phyloP scores from a whole-genome alignment of 108 stramenopile genomes.

The Aureococcus anophagefferens region DNA sequence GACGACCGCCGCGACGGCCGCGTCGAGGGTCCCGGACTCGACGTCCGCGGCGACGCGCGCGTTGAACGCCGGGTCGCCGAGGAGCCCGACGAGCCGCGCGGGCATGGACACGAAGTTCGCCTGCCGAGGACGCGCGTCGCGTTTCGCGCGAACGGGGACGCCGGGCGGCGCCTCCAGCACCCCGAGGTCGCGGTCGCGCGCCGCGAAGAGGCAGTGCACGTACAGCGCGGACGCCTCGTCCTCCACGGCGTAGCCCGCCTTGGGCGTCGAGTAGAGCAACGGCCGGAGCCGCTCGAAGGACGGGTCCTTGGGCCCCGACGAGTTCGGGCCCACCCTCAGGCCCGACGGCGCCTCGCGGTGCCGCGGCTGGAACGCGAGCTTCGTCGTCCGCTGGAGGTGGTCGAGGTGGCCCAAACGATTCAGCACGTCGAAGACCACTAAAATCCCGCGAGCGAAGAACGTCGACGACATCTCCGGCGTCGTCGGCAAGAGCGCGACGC shows the following conservation, averaged over 20 bases:
- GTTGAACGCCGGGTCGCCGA: neutral
- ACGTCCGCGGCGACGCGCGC: neutral
- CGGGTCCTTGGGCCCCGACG: neutral
- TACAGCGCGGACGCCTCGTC: neutral
- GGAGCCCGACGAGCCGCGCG: neutral
- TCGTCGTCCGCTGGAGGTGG: neutral
- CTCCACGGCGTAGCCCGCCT: neutral
- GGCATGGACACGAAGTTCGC: neutral
- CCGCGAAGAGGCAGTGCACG: neutral
- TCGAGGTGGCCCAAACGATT: neutral
- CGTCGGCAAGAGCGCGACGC: neutral
- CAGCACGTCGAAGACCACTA: neutral
- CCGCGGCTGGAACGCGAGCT: neutral
- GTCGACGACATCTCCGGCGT: neutral
- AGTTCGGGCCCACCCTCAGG: neutral
- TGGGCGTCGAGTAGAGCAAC: neutral
- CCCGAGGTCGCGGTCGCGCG: neutral
- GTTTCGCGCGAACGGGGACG: no score
- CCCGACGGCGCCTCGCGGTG: neutral
- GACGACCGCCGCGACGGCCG: neutral
- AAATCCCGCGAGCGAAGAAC: neutral
- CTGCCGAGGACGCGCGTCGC: no score
- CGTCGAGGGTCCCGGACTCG: neutral
- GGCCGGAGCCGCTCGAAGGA: neutral
- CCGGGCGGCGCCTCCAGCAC: neutral